A percentile compares a stretch with the other conserved stretches of the same genome.
Conservation (phyloP, 1,284 basidiomycete species). For the Neotropicomus parvogracilis region DNA sequence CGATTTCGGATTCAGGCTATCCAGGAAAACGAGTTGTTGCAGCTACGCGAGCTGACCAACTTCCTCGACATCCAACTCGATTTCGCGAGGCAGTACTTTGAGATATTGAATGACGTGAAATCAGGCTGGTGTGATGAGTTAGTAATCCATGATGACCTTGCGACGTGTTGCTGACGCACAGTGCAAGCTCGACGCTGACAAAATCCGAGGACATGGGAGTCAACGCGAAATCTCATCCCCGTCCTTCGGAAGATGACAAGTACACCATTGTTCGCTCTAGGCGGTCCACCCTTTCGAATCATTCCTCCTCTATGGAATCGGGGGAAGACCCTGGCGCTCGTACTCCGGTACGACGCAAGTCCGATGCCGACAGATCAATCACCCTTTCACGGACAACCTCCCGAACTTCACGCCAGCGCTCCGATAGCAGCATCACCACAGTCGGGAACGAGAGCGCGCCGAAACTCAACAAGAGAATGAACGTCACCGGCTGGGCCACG, state of each 20-base stretch:
- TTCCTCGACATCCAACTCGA: conserved; percentile 72
- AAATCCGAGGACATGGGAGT: conserved; percentile 17
- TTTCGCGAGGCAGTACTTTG: conserved; percentile 68
- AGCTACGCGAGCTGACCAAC: conserved; percentile 62
- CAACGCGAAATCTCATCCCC: conserved; percentile 11
- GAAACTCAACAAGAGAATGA: conserved; percentile 35
- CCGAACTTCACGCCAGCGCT: conserved; percentile 53
- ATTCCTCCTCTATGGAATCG: conserved; percentile 29
- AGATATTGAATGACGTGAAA: conserved; percentile 66
- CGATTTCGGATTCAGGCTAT: conserved; percentile 70
- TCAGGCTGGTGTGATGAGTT: conserved; percentile 63
- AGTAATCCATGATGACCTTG: conserved; percentile 20
- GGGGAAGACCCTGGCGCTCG: conserved; percentile 36
- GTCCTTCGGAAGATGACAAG: conserved; percentile 15
- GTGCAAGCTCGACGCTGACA: conserved; percentile 21
- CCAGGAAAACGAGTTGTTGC: conserved; percentile 70
- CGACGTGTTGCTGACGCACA: conserved; percentile 7
- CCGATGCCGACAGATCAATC: conserved; percentile 39
- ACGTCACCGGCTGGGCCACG: conserved; percentile 63
- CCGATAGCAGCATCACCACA: conserved; percentile 47
- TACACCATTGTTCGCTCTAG: conserved; percentile 23
- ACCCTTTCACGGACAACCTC: conserved; percentile 54
- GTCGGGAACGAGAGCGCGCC: conserved; percentile 17
- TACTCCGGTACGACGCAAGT: conserved; percentile 33
- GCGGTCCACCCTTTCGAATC: conserved; percentile 25